A percentile compares a stretch with the other conserved stretches of the same genome.
Evolutionary conservation across 768 basidiomycete genomes (phyloP).

Genomic region (Sarcodon sp.): DNA sequence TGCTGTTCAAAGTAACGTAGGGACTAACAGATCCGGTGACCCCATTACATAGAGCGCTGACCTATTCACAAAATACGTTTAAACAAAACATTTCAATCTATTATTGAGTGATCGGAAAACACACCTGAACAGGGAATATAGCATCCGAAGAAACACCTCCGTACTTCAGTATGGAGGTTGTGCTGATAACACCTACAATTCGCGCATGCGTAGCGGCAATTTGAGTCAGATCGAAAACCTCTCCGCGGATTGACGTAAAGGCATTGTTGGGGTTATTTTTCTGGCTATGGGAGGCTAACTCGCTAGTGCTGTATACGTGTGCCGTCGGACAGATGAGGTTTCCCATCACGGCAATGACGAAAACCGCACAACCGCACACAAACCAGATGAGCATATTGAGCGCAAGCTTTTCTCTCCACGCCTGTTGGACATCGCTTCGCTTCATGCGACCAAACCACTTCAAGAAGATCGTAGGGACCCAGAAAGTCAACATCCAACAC

Average conservation of each 20-base stretch:
- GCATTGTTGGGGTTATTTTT: conserved; percentile 58
- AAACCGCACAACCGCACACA: conserved; percentile 75
- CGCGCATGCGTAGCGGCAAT: conserved; percentile 57
- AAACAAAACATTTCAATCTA: background rate
- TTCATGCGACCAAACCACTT: conserved; percentile 82
- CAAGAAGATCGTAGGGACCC: conserved; percentile 68
- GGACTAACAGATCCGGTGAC: conserved; percentile 61
- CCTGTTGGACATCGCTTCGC: conserved; percentile 84
- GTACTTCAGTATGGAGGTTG: conserved; percentile 69
- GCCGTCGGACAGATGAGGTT: conserved; percentile 88
- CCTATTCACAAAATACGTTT: conserved; percentile 27
- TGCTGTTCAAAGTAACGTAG: conserved; percentile 65
- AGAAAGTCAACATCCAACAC: conserved; percentile 86
- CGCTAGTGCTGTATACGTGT: conserved; percentile 73
- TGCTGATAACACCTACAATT: conserved; percentile 58
- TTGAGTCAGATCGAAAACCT: conserved; percentile 79
- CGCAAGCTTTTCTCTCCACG: conserved; percentile 95
- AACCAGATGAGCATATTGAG: conserved; percentile 96
- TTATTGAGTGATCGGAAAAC: background rate
- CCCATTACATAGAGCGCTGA: conserved; percentile 88
- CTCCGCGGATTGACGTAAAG: conserved; percentile 77
- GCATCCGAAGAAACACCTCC: conserved; percentile 64
- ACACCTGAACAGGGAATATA: conserved; percentile 90
- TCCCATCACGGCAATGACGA: conserved; percentile 86
- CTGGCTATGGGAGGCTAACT: conserved; percentile 64